These are phyloP conservation scores for Neonothopanus nambi DNA, from an alignment of 1,284 basidiomycete genomes.

Conservation along the genomic window DNA sequence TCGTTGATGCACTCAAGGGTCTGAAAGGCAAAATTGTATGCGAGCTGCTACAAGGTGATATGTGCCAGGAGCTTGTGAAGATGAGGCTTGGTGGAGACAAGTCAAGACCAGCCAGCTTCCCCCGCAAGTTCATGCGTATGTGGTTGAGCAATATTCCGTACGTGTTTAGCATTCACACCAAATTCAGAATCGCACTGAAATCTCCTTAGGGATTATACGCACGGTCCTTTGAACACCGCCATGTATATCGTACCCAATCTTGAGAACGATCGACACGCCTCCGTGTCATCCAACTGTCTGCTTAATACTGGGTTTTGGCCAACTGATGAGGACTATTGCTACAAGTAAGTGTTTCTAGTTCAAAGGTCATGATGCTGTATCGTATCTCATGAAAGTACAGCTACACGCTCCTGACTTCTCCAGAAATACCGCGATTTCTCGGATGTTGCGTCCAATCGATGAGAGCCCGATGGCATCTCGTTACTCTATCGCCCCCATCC, in stretches of 20 bases:
- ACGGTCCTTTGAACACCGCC: too few relatives aligned
- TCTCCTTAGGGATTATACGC: too few relatives aligned
- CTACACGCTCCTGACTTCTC: slow-evolving; percentile 30
- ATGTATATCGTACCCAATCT: too few relatives aligned
- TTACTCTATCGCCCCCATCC: slow-evolving; percentile 17
- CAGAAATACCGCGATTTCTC: slow-evolving; percentile 32
- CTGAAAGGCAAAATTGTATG: too few relatives aligned
- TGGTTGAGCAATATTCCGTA: too few relatives aligned
- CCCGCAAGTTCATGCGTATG: slow-evolving; percentile 27
- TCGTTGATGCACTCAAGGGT: slow-evolving; percentile 18
- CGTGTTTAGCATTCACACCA: too few relatives aligned
- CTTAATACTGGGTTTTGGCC: slow-evolving; percentile 31
- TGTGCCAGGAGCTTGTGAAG: slow-evolving; percentile 28
- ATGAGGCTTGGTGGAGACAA: slow-evolving; percentile 25
- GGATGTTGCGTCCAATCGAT: slow-evolving; percentile 23
- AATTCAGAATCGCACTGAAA: too few relatives aligned
- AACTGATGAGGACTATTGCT: slow-evolving; percentile 29
- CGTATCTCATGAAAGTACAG: slow-evolving; percentile 21
- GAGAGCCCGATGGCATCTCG: slow-evolving; percentile 16
- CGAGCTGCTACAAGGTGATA: slow-evolving; percentile 23
- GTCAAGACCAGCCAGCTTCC: slow-evolving; percentile 26
- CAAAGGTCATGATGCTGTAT: neutral
- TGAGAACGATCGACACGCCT: too few relatives aligned
- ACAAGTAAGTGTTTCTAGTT: slow-evolving; percentile 27
- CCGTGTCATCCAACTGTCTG: too few relatives aligned